These are phyloP conservation scores for Paecilomyces niveus DNA, from an alignment of 2,329 filamentous ascomycete genomes.

Conservation along the genomic window DNA sequence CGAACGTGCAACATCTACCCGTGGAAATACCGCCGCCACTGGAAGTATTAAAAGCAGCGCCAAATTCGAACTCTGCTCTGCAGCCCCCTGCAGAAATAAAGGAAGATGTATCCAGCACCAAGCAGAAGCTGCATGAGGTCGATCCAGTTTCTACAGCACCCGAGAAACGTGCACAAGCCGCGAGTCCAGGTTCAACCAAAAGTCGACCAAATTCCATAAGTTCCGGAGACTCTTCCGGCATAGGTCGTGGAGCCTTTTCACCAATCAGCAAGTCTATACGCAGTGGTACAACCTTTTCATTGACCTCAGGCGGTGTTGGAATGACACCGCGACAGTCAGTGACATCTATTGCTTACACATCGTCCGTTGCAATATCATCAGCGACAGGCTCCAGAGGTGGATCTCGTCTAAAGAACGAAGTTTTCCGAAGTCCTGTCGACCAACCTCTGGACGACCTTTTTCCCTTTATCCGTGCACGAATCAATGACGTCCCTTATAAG, in stretches of 20 bases:
- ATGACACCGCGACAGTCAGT: constrained; percentile 30
- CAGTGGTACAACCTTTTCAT: constrained; percentile 41
- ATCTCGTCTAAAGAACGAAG: constrained; percentile 72
- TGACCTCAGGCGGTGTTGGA: constrained; percentile 26
- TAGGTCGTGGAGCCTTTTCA: constrained; percentile 32
- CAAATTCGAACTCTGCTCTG: constrained; percentile 22
- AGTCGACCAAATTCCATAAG: constrained; percentile 57
- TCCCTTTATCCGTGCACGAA: constrained; percentile 70
- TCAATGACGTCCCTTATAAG: constrained; percentile 77
- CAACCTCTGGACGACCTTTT: constrained; percentile 71
- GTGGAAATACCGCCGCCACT: constrained; percentile 74
- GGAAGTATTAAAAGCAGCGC: constrained; percentile 47
- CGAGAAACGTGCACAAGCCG: constrained; percentile 55
- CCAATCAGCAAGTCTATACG: constrained; percentile 35
- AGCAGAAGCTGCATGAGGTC: constrained; percentile 66
- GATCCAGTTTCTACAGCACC: constrained; percentile 56
- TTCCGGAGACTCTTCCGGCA: constrained; percentile 48
- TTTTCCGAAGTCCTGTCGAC: constrained; percentile 71
- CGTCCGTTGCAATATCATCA: constrained; percentile 42
- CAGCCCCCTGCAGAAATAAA: constrained; percentile 51
- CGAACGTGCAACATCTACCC: constrained; percentile 79
- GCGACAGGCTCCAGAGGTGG: constrained; percentile 37
- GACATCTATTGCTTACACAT: constrained; percentile 37
- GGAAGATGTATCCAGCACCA: constrained; percentile 63
- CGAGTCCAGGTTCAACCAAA: constrained; percentile 58